A percentile compares a stretch with the other conserved stretches of the same genome.
These are phyloP conservation scores for Coemansia sp. DNA, from an alignment of 192 early-diverging fungal genomes.

Conservation along the genomic window DNA sequence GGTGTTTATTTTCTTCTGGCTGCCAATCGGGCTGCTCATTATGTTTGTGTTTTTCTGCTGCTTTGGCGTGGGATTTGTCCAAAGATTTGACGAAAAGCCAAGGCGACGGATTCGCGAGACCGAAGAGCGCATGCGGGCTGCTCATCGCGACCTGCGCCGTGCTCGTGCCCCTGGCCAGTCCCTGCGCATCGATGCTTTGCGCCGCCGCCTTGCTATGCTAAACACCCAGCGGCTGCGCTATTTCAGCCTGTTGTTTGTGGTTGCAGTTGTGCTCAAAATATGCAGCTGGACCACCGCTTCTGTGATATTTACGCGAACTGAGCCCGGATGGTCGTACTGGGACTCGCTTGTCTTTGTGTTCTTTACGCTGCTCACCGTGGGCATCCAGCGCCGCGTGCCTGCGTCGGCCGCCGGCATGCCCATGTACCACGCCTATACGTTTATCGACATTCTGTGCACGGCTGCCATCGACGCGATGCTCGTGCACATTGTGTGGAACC, in stretches of 20 bases:
- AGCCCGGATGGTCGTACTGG: slow-evolving; percentile 52
- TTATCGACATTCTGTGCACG: slow-evolving; percentile 43
- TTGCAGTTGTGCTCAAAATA: slow-evolving; percentile 42
- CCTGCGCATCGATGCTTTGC: slow-evolving; percentile 25
- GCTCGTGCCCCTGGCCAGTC: not conserved
- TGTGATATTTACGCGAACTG: slow-evolving; percentile 42
- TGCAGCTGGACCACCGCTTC: slow-evolving; percentile 43
- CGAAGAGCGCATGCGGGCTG: slow-evolving; percentile 28
- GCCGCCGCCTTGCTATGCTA: slow-evolving; percentile 17
- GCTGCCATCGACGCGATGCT: slow-evolving; percentile 42
- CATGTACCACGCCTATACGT: slow-evolving; percentile 44
- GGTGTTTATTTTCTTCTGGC: slow-evolving; percentile 54
- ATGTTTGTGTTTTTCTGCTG: slow-evolving; percentile 51
- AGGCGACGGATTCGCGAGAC: slow-evolving; percentile 36
- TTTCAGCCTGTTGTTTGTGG: slow-evolving; percentile 33
- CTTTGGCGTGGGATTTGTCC: slow-evolving; percentile 45
- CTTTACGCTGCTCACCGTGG: slow-evolving; percentile 48
- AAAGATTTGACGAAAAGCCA: slow-evolving; percentile 52
- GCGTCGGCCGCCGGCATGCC: slow-evolving; percentile 38
- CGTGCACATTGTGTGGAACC: slow-evolving; percentile 44
- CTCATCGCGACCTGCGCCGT: slow-evolving; percentile 39
- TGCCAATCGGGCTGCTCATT: slow-evolving; percentile 50
- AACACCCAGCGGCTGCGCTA: slow-evolving; percentile 32
- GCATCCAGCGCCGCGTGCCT: slow-evolving; percentile 45
- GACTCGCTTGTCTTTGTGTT: slow-evolving; percentile 53